Conservation (phyloP, 805 yeast genomes). For the Helenozyma baotianmanensis region DNA sequence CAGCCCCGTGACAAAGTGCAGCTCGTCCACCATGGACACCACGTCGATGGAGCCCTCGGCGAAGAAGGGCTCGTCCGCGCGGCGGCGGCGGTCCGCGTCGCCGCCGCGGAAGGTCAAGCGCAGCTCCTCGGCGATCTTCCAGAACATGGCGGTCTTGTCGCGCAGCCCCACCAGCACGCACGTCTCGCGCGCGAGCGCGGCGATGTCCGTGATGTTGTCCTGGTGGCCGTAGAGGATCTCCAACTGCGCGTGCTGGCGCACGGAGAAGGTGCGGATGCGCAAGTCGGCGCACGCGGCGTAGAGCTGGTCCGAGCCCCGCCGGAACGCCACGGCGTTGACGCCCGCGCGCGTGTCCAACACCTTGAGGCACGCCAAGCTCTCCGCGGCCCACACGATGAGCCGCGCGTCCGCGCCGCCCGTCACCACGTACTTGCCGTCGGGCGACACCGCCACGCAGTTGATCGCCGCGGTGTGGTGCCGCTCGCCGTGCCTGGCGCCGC, state of each 20-base stretch:
- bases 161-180: constrained; percentile 95
- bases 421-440: constrained; percentile 83
- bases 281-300: constrained; percentile 93
- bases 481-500: constrained; percentile 46
- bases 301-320: constrained; percentile 76
- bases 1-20: constrained; percentile 89
- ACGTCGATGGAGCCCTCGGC: constrained; percentile 88
- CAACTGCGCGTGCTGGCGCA: constrained; percentile 81
- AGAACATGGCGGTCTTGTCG: constrained; percentile 90
- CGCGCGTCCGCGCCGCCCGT: constrained; percentile 88
- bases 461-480: constrained; percentile 79
- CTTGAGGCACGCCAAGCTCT: constrained; percentile 68
- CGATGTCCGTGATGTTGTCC: constrained; percentile 76
- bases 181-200: constrained; percentile 79
- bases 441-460: constrained; percentile 72
- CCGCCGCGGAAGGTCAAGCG: constrained; percentile 92
- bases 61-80: constrained; percentile 33
- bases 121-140: constrained; percentile 96
- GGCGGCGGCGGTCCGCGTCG: constrained; percentile 42
- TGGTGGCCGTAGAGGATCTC: constrained; percentile 95
- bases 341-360: constrained; percentile 75
- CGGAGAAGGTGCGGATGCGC: constrained; percentile 79
- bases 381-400: constrained; percentile 81
- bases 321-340: constrained; percentile 69
- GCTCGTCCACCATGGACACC: constrained; percentile 86